Evolutionary conservation across 2,329 filamentous ascomycete species (phyloP), one percentile per base, ranked within the genome.

Genomic region (Dactylonectria macrodidyma): DNA sequence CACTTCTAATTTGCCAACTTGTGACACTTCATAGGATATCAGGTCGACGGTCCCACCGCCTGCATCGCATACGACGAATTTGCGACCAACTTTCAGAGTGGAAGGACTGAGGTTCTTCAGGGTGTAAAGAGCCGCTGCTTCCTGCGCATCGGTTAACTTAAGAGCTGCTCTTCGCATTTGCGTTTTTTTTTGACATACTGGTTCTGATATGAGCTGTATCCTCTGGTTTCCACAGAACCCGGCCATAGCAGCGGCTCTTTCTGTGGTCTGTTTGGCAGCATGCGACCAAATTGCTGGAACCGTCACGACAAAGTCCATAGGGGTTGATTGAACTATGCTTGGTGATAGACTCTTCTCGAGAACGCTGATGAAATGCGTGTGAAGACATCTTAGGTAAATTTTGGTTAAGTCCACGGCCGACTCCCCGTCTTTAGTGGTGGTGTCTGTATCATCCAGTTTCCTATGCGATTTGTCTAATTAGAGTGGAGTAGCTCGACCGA

Each of bases 231-330:
- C 78, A 62, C 80, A 81, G 56, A 82, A 82, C 7, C 80, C 80
- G 11, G 80, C 80, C 72, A 81, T 78, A 30, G 80, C 79, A 30
- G 80, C 80, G 1, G 80, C 80, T 34, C 79, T 73, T 65, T 82
- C 80, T 10, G 86, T 89, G 41, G 83, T 83, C 48, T 86, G 81
- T 59, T 87, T 89, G 34, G 87, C 86, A 5, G 80, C 79, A 51
- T 88, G 86, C 44, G 84, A 87, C 88, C 88, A 90, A 8, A 90
- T 87, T 5, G 88, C 87, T 0, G 88, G 88, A 0, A 90, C 87
- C 0, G 88, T 89, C 22, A 90, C 78, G 51, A 89, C 83, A 63
- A 88, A 88, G 61, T 89, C 83, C 68, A 88, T 81, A 0, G 84
- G 81, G 0, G 80, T 87, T 19, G 78, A 82, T 4, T 78, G 77